Conservation (phyloP, 2,329 filamentous ascomycete species). For the Pseudogymnoascus sp. region DNA sequence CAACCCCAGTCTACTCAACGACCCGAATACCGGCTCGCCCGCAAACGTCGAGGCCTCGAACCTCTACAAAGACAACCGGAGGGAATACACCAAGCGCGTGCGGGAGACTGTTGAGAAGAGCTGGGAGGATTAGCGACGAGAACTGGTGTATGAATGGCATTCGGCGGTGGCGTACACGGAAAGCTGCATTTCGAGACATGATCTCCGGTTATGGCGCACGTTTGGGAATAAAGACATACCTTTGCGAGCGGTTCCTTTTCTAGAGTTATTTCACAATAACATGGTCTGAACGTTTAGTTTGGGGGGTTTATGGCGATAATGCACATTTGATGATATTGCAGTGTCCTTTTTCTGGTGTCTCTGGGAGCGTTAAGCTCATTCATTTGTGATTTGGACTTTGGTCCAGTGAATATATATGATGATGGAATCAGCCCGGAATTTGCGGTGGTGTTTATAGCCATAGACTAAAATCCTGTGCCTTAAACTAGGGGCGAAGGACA, state of each 20-base stretch:
- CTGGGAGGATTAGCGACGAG: slow-evolving; percentile 73
- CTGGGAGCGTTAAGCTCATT: neutral
- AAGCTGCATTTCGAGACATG: slow-evolving; percentile 7
- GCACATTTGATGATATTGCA: slow-evolving; percentile 1
- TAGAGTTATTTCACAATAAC: slow-evolving; percentile 8
- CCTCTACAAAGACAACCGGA: slow-evolving; percentile 94
- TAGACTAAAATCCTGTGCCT: neutral
- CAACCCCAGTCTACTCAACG: slow-evolving; percentile 74
- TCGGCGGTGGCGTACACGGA: slow-evolving; percentile 7
- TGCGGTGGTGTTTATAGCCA: neutral
- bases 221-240: slow-evolving; percentile 6
- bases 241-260: slow-evolving; percentile 4
- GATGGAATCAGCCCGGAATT: neutral
- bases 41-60: slow-evolving; percentile 98
- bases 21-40: slow-evolving; percentile 96
- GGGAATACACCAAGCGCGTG: slow-evolving; percentile 92
- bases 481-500: neutral
- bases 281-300: slow-evolving; percentile 1
- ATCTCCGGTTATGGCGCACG: slow-evolving; percentile 7
- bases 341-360: neutral
- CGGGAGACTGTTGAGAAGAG: slow-evolving; percentile 98
- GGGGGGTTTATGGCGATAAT: neutral
- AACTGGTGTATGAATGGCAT: neutral
- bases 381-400: neutral
- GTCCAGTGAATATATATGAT: neutral